A percentile compares a stretch with the other conserved stretches of the same genome.
These are phyloP conservation scores for Chlamydomonas sphaeroides DNA, from an alignment of 139 green algal species.

Conservation along the genomic window DNA sequence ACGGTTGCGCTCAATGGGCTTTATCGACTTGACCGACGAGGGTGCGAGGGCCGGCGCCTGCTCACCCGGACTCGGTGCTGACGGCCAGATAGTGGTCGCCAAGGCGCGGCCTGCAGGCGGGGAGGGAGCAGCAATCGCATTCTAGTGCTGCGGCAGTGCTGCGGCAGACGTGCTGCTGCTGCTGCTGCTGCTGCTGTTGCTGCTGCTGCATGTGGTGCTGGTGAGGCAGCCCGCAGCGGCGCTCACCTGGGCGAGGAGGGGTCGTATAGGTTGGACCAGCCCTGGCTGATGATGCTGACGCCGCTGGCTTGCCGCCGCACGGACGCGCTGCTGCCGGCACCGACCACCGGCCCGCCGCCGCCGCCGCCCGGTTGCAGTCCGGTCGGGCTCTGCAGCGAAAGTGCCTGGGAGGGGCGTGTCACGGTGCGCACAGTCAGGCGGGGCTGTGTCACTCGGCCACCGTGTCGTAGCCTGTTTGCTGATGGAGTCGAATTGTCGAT, in stretches of 20 bases:
- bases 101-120: neutral
- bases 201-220: no score
- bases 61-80: neutral
- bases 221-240: neutral
- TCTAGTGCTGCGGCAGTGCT: no score
- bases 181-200: no score
- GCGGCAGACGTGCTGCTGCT: no score
- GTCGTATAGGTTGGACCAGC: slow-evolving; percentile 32
- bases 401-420: no score
- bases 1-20: no score
- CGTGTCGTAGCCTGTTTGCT: no score
- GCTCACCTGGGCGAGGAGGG: slow-evolving; percentile 8
- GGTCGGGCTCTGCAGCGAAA: no score
- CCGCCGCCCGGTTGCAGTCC: no score
- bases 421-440: neutral
- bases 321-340: neutral
- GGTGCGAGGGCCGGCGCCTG: neutral
- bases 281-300: slow-evolving; percentile 17
- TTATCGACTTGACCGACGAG: no score
- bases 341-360: neutral
- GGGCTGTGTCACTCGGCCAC: no score
- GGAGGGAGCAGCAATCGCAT: neutral
- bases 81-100: neutral
- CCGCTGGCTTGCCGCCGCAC: neutral
- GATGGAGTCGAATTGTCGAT: no score